Evolutionary conservation across 805 yeast genomes (phyloP), one percentile per base, ranked within the genome.

Genomic region (Yarrowia phangngaensis): DNA sequence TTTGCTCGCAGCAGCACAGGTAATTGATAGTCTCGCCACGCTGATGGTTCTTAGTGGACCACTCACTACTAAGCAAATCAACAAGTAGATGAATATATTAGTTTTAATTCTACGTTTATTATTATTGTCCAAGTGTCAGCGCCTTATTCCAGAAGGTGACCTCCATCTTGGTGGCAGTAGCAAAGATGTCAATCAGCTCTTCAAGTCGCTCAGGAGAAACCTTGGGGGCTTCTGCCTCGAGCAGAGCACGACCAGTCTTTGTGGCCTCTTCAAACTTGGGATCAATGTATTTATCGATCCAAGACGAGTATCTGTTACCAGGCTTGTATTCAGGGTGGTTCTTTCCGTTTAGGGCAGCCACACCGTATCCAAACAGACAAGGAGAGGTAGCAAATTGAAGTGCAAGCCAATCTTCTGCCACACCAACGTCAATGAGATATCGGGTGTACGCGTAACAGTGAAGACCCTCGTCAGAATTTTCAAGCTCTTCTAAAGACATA

Each of bases 321-420:
- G 51, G 52, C 27, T 30, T 27, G 15, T 60, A 43, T 14, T 43
- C 36, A 1, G 58, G 56, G 19, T 62, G 66, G 6, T 60, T 62
- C 3, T 60, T 56, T 8, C 67, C 63, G 4, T 66, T 61, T 4
- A 69, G 60, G 4, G 68, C 66, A 16, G 77, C 75, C 1, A 88
- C 87, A 38, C 74, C 70, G 60, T 82, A 82, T 1, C 94, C 95
- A 60, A 79, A 73, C 40, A 83, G 64, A 62, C 95, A 84, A 1
- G 95, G 92, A 6, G 86, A 75, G 48, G 83, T 63, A 0, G 90
- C 84, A 6, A 80, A 73, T 51, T 78, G 77, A 45, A 82, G 72
- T 35, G 79, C 84, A 22, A 80, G 61, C 75, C 80, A 80, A 59
- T 80, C 80, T 20, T 75, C 72, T 30, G 65, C 66, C 17, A 68